These are phyloP conservation scores for Retiboletus flavoniger DNA, from an alignment of 1,284 basidiomycete genomes.

Conservation along the genomic window DNA sequence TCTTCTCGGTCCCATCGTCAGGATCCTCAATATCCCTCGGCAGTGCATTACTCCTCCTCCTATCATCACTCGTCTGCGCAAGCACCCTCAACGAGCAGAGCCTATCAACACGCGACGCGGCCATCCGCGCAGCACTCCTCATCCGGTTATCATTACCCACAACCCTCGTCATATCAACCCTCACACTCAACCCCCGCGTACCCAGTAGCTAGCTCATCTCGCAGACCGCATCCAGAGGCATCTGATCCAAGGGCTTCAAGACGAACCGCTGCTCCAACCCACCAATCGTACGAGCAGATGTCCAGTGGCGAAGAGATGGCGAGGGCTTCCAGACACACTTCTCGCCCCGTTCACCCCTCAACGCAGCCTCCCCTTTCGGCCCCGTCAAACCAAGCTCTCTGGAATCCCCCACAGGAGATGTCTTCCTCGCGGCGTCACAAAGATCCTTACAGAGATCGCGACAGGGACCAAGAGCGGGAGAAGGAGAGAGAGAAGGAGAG, in stretches of 20 bases:
- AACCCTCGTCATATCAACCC: constrained; percentile 27
- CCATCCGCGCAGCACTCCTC: constrained; percentile 29
- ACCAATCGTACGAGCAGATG: constrained; percentile 24
- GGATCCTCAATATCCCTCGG: constrained; percentile 27
- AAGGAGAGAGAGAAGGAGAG: constrained; percentile 21
- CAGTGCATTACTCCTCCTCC: constrained; percentile 19
- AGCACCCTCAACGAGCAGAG: constrained; percentile 28
- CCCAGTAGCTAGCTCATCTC: constrained; percentile 28
- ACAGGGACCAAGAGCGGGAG: constrained; percentile 27
- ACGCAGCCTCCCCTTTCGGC: constrained; percentile 26
- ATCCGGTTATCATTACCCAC: constrained; percentile 29
- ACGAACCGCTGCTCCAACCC: constrained; percentile 14
- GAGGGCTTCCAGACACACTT: constrained; percentile 24
- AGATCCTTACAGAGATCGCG: constrained; percentile 24
- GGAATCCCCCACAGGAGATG: constrained; percentile 27
- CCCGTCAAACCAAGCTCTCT: constrained; percentile 21
- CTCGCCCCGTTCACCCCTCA: constrained; percentile 25
- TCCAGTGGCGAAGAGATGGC: constrained; percentile 25
- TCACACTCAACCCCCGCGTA: constrained; percentile 17
- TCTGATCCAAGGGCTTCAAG: constrained; percentile 25
- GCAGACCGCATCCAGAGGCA: constrained; percentile 29
- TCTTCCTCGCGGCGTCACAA: constrained; percentile 23
- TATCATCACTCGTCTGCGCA: constrained; percentile 25
- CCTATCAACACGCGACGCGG: constrained; percentile 32
- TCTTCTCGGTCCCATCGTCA: constrained; percentile 28